Percentiles rank a stretch among this genome's conserved stretches.
Conservation (phyloP, 164 flowering plant species). For the Chimonanthus salicifolius region DNA sequence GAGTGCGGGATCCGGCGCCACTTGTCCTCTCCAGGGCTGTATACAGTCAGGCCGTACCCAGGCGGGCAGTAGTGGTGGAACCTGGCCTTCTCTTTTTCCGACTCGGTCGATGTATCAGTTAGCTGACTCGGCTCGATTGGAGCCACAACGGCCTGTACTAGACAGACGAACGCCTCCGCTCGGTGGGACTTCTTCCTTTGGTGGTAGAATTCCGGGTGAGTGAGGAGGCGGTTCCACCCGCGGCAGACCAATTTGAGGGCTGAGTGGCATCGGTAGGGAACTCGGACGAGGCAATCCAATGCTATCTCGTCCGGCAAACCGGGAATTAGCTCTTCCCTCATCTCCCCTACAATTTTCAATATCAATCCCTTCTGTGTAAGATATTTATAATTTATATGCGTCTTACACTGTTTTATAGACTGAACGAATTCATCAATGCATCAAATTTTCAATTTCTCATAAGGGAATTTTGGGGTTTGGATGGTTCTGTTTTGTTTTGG, state of each 20-base stretch:
- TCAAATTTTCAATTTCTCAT: too few relatives aligned
- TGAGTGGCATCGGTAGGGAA: slow-evolving; percentile 21
- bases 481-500: too few relatives aligned
- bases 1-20: slow-evolving; percentile 18
- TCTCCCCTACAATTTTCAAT: not conserved
- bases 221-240: slow-evolving; percentile 20
- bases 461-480: too few relatives aligned
- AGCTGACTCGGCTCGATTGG: not conserved
- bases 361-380: not conserved
- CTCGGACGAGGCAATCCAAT: slow-evolving; percentile 25
- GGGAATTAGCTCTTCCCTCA: slow-evolving; percentile 16
- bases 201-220: slow-evolving; percentile 9
- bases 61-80: slow-evolving; percentile 4
- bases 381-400: too few relatives aligned
- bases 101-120: too few relatives aligned
- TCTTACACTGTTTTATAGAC: too few relatives aligned
- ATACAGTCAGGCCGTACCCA: slow-evolving; percentile 20
- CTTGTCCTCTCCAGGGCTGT: slow-evolving; percentile 5
- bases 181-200: slow-evolving; percentile 10
- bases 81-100: not conserved
- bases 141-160: slow-evolving; percentile 25
- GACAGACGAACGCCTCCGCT: slow-evolving; percentile 27
- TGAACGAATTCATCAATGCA: too few relatives aligned
- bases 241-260: slow-evolving; percentile 23
- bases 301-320: slow-evolving; percentile 32